Conservation (phyloP, 495 filamentous ascomycete species). For the Xylaria bambusicola region DNA sequence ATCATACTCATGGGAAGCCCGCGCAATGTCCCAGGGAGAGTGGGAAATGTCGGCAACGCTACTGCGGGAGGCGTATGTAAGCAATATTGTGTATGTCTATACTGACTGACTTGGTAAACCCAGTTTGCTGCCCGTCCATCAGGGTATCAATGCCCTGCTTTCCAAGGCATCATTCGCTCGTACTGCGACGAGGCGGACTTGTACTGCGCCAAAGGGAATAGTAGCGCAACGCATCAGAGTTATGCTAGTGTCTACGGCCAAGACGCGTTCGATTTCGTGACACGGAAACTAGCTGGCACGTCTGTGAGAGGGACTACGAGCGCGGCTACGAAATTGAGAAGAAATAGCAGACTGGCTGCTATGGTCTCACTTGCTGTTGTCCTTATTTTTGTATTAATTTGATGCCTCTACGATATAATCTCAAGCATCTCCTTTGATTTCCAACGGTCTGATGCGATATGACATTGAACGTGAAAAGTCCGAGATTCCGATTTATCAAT, state of each 20-base stretch:
- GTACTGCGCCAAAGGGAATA: slow-evolving; percentile 61
- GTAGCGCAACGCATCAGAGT: slow-evolving; percentile 55
- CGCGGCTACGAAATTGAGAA: too few relatives aligned
- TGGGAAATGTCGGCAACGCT: slow-evolving; percentile 62
- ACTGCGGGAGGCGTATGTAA: slow-evolving; percentile 54
- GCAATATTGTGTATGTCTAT: not conserved
- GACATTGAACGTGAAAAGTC: too few relatives aligned
- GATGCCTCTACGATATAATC: too few relatives aligned
- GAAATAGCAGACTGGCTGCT: too few relatives aligned
- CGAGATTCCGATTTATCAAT: too few relatives aligned
- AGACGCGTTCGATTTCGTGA: slow-evolving; percentile 54
- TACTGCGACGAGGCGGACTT: slow-evolving; percentile 64
- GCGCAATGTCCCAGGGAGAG: slow-evolving; percentile 48
- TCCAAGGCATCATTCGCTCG: slow-evolving; percentile 52
- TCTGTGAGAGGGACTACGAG: not conserved
- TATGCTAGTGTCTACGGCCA: slow-evolving; percentile 59
- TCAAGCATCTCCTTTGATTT: too few relatives aligned
- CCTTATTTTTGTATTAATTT: too few relatives aligned
- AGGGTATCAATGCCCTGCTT: slow-evolving; percentile 54
- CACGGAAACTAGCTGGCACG: slow-evolving; percentile 40
- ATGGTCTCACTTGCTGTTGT: too few relatives aligned
- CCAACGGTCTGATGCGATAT: too few relatives aligned
- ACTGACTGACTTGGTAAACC: slow-evolving; percentile 1
- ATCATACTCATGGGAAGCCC: slow-evolving; percentile 64
- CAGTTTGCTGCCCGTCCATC: slow-evolving; percentile 59